Evolutionary conservation across 805 yeast genomes (phyloP), one percentile per base, ranked within the genome.

Genomic region (Candida dajiaensis): DNA sequence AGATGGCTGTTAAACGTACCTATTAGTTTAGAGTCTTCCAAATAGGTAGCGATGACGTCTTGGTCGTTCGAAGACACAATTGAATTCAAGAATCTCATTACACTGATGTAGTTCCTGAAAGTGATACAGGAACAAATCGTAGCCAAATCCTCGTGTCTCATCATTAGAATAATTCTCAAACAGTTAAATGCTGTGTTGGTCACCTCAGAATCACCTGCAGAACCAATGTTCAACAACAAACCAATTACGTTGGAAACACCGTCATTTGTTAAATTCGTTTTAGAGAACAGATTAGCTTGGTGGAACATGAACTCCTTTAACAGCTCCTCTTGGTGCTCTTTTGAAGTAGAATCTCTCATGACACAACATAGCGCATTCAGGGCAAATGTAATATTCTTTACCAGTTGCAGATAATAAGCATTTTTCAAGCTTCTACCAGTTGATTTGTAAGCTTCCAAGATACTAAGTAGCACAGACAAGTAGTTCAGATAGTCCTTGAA

Each of bases 161-260:
- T 64, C 62, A 67, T 57, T n/a, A 59, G 45, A 19, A 66, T 50
- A 21, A 64, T 63, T 46, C 71, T 53, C 18, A 67, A 42, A 13
- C 67, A 59, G 35, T 66, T 67, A 20, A 65, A 54, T 0, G 65
- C 50, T 18, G 58, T 38, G 4, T 55, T 51, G 0, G 57, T 36
- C 8, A 55, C 49, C 11, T 42, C 43, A 3, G 44, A 25, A 13
- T 52, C 46, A 11, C 52, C 46, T 18, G 43, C 41, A 0, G 56
- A 37, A 10, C 59, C 54, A 12, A 55, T 48, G 9, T 45, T 48
- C 13, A 60, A 43, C 15, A 66, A 42, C 18, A 59, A 49, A 8
- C 64, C 59, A 13, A 72, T 54, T 15, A 74, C 48, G 38, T 64
- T 62, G 0, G 68, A 59, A 15, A 69, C 48, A 25, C 62, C 63